Evolutionary conservation across 2,329 filamentous ascomycete genomes (phyloP).

Genomic region (Gliomastix tumulicola): DNA sequence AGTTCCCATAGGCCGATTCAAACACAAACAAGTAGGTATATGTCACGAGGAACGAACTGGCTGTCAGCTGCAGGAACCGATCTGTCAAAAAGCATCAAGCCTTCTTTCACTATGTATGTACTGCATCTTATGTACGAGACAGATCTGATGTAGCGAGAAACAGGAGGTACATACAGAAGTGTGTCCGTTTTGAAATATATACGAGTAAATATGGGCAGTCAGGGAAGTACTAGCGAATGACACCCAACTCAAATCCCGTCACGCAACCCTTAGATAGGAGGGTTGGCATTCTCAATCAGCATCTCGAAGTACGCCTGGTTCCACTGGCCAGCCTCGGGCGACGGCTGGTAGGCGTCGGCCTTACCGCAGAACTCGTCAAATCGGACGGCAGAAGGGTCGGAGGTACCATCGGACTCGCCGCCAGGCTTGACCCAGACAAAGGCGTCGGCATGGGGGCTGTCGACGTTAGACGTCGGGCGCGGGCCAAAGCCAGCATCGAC

Average conservation of each 20-base stretch:
- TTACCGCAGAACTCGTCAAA: slow-evolving; percentile 31
- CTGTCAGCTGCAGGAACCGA: too few relatives aligned
- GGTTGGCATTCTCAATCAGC: slow-evolving; percentile 12
- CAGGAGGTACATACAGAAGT: slow-evolving; percentile 1
- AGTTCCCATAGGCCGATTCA: too few relatives aligned
- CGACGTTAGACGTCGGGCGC: slow-evolving; percentile 50
- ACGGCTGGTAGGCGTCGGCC: slow-evolving; percentile 35
- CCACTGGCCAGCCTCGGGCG: slow-evolving; percentile 45
- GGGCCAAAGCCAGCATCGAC: slow-evolving; percentile 53
- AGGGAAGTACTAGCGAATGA: too few relatives aligned
- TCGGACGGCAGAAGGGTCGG: slow-evolving; percentile 21
- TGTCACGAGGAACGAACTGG: too few relatives aligned
- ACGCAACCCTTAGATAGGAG: slow-evolving; percentile 5
- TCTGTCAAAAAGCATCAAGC: too few relatives aligned
- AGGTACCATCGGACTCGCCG: slow-evolving; percentile 38
- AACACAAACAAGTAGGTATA: too few relatives aligned
- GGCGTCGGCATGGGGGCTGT: slow-evolving; percentile 48
- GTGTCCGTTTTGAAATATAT: too few relatives aligned
- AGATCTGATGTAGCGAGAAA: too few relatives aligned
- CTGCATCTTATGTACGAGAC: too few relatives aligned
- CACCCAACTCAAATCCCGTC: too few relatives aligned
- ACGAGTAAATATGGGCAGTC: too few relatives aligned
- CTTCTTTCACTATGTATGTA: too few relatives aligned
- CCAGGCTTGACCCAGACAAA: slow-evolving; percentile 64
- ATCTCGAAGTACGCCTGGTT: slow-evolving; percentile 15